phyloP scores from a whole-genome alignment of 176 grass and related monocot genomes.

The Triticum aestivum region IWGSC_CS_RefSeq_v2.1 NC_057806.1:650879717-650880216 shows the following conservation, averaged over 20 bases:
- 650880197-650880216: not conserved
- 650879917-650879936: slow-evolving; percentile 83
- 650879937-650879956: slow-evolving; percentile 94
- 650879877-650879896: slow-evolving; percentile 69
- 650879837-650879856: not conserved
- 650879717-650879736: not conserved
- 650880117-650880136: not conserved
- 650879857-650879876: slow-evolving; percentile 88
- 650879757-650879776: too few relatives aligned
- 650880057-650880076: not conserved
- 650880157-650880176: not conserved
- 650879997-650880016: not conserved
- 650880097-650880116: not conserved
- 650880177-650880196: not conserved
- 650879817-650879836: not conserved
- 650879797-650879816: not conserved
- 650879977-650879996: not conserved
- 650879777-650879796: not conserved
- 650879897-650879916: slow-evolving; percentile 93
- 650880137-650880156: not conserved
- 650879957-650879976: not conserved
- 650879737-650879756: not conserved
- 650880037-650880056: not conserved
- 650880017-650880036: not conserved
- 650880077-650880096: not conserved